Percentiles rank a stretch among this genome's conserved stretches.
Conservation (phyloP, 306 rosid genomes). For the Trifolium pratense region DNA sequence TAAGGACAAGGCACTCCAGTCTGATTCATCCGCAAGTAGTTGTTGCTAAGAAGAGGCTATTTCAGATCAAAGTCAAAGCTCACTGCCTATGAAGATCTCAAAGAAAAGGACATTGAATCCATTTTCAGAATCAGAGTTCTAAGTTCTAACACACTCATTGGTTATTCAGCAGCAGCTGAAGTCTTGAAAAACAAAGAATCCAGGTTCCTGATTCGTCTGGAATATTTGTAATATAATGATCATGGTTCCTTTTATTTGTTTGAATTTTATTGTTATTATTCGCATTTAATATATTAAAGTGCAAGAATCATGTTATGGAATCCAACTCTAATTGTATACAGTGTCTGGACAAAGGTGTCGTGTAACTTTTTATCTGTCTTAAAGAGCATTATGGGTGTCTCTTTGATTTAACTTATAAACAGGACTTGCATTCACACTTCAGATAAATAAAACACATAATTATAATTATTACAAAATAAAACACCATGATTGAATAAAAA, state of each 20-base stretch:
- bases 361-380: not conserved
- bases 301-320: conserved; percentile 34
- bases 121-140: conserved; percentile 36
- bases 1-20: conserved; percentile 64
- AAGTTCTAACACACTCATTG: conserved; percentile 35
- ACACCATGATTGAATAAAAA: too few relatives aligned
- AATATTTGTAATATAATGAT: conserved; percentile 40
- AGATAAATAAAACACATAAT: not conserved
- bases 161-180: conserved; percentile 30
- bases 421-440: not conserved
- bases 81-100: conserved; percentile 32
- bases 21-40: conserved; percentile 63
- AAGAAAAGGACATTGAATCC: conserved; percentile 35
- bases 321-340: conserved; percentile 35
- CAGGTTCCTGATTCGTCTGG: conserved; percentile 23
- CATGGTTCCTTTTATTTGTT: not conserved
- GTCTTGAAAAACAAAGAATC: conserved; percentile 13
- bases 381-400: not conserved
- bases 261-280: conserved; percentile 30
- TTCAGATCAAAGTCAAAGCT: conserved; percentile 31
- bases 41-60: conserved; percentile 66
- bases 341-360: conserved; percentile 4
- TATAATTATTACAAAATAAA: too few relatives aligned
- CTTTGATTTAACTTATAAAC: not conserved
- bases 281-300: conserved; percentile 20